These are phyloP conservation scores for Reutealis trisperma DNA, from an alignment of 345 rosid species.

Conservation along the genomic window DNA sequence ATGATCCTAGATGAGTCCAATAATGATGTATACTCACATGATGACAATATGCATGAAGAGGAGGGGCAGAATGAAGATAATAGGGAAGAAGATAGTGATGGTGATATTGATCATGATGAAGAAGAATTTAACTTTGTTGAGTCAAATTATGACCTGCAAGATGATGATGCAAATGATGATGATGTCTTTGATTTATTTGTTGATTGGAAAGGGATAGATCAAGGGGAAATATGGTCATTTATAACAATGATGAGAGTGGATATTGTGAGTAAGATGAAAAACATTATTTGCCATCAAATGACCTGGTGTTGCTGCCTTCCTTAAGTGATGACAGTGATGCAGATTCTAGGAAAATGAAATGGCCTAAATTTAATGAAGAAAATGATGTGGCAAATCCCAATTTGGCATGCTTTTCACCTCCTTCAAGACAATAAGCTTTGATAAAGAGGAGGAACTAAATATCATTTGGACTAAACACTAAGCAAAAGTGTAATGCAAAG, in stretches of 20 bases:
- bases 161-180: too few relatives aligned
- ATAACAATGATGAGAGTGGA: background rate
- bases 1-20: background rate
- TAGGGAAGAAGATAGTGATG: background rate
- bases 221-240: too few relatives aligned
- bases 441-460: background rate
- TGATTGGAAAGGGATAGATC: background rate
- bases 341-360: background rate
- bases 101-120: background rate
- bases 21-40: too few relatives aligned
- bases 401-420: background rate
- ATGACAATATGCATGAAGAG: too few relatives aligned
- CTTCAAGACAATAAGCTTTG: background rate
- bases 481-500: background rate
- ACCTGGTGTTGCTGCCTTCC: too few relatives aligned
- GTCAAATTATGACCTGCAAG: background rate
- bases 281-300: too few relatives aligned
- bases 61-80: too few relatives aligned
- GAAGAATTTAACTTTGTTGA: background rate
- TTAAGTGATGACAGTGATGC: background rate
- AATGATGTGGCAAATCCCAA: background rate
- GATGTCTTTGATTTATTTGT: too few relatives aligned
- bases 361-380: background rate
- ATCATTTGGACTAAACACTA: background rate
- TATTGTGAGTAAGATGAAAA: background rate